Conservation (phyloP, 257 asterid genomes). For the Ajuga chamaepitys region DNA sequence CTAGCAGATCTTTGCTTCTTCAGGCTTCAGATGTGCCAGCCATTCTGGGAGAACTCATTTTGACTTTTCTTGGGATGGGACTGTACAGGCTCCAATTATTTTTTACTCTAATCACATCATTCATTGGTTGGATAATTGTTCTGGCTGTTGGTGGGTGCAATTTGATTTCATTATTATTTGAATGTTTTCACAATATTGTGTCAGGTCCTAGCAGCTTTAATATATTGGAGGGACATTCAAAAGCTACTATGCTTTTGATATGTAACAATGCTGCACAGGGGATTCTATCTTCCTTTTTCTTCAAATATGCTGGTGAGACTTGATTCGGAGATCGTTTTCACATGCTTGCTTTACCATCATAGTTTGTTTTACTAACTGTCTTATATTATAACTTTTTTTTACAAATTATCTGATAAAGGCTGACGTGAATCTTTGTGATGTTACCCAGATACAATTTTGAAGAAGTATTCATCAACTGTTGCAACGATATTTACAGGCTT, state of each 20-base stretch:
- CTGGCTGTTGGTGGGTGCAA: slow-evolving; percentile 5
- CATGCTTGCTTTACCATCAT: not conserved
- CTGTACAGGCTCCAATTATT: not conserved
- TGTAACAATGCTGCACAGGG: slow-evolving; percentile 99
- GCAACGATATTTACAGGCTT: slow-evolving; percentile 95
- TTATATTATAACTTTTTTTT: slow-evolving; percentile 1
- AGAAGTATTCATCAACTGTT: slow-evolving; percentile 87
- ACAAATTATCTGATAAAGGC: slow-evolving; percentile 7
- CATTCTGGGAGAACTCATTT: not conserved
- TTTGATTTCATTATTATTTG: not conserved
- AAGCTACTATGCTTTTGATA: slow-evolving; percentile 84
- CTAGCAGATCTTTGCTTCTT: not conserved
- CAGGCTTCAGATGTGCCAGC: slow-evolving; percentile 1
- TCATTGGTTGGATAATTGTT: not conserved
- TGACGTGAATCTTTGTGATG: slow-evolving; percentile 14
- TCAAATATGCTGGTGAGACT: slow-evolving; percentile 93
- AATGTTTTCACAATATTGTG: slow-evolving; percentile 15
- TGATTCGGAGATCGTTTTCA: slow-evolving; percentile 2
- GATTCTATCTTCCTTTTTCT: slow-evolving; percentile 94
- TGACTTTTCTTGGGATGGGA: not conserved
- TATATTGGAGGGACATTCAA: slow-evolving; percentile 88
- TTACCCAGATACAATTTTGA: slow-evolving; percentile 65
- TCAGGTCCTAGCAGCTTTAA: slow-evolving; percentile 85
- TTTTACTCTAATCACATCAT: not conserved
- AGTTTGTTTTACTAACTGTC: not conserved